Evolutionary conservation across 495 filamentous ascomycete genomes (phyloP).

Genomic region (Penicillium ochrochloron): DNA sequence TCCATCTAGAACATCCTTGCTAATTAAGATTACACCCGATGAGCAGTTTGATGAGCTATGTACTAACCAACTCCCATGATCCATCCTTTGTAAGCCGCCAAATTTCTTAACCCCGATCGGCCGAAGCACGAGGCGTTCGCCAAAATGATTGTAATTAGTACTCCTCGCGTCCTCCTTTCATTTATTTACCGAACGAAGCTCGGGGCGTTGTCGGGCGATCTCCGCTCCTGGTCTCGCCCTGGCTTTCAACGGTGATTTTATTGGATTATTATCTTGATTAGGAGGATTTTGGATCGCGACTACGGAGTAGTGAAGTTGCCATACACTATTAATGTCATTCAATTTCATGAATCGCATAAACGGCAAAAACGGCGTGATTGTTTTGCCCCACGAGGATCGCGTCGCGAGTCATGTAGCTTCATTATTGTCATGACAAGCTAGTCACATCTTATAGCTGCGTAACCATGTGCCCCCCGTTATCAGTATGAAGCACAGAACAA

Average conservation of each 20-base stretch:
- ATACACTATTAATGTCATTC: not conserved
- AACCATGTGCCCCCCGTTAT: too few relatives aligned
- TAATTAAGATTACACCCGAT: not conserved
- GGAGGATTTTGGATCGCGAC: not conserved
- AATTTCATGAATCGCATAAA: not conserved
- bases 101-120: constrained; percentile 1
- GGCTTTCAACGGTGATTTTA: not conserved
- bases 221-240: not conserved
- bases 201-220: not conserved
- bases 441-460: too few relatives aligned
- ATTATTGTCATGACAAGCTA: too few relatives aligned
- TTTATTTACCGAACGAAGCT: not conserved
- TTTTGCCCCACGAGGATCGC: not conserved
- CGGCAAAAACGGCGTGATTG: not conserved
- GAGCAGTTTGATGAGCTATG: not conserved
- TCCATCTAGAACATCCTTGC: not conserved
- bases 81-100: not conserved
- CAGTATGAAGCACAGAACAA: too few relatives aligned
- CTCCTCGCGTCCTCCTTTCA: not conserved
- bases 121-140: not conserved
- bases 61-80: too few relatives aligned
- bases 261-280: not conserved
- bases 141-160: not conserved
- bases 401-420: not conserved
- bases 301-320: too few relatives aligned